Evolutionary conservation across 495 filamentous ascomycete species (phyloP).

Genomic region (Pseudomonodictys pantanalensis): DNA sequence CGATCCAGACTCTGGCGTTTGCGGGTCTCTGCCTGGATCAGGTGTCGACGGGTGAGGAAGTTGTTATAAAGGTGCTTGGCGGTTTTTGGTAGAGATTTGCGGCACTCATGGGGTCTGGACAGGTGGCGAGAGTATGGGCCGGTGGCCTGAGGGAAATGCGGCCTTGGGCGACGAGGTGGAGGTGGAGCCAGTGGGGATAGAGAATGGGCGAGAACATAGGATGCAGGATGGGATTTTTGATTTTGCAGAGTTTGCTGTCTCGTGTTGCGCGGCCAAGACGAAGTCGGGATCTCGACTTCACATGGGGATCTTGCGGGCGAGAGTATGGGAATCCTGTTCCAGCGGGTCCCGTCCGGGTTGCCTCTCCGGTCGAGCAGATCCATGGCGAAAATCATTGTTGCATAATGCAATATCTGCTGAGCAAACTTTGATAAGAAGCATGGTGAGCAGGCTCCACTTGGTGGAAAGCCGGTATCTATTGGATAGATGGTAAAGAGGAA

Average conservation of each 20-base stretch:
- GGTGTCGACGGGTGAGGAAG: too few relatives aligned
- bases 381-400: background rate
- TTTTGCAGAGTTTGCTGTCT: background rate
- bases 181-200: background rate
- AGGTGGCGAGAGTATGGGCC: background rate
- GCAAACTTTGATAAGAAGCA: too few relatives aligned
- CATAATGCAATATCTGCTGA: too few relatives aligned
- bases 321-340: too few relatives aligned
- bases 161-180: too few relatives aligned
- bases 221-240: background rate
- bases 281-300: slow-evolving; percentile 7
- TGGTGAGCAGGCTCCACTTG: too few relatives aligned
- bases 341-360: too few relatives aligned
- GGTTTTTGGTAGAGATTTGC: too few relatives aligned
- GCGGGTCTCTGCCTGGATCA: background rate
- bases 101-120: background rate
- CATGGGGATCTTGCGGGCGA: slow-evolving; percentile 8
- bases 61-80: too few relatives aligned
- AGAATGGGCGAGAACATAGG: background rate
- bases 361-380: background rate
- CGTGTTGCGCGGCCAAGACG: background rate
- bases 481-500: too few relatives aligned
- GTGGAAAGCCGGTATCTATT: too few relatives aligned
- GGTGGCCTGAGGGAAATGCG: too few relatives aligned
- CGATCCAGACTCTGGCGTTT: slow-evolving; percentile 1